phyloP scores from a whole-genome alignment of 805 yeast genomes.

The Diddensiella santjacobensis region DNA sequence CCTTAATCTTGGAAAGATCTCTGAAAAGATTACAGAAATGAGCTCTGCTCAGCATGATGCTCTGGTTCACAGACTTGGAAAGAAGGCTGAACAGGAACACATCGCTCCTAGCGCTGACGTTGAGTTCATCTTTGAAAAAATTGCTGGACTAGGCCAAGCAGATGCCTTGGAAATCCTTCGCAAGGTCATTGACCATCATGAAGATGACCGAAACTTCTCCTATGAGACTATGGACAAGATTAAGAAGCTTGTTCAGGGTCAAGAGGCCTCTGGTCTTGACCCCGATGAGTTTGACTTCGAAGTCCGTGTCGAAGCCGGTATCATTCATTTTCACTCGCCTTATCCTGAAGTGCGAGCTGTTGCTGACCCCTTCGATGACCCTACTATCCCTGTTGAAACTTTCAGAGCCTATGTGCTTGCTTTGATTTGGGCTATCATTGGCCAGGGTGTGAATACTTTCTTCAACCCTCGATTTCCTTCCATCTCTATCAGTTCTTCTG shows the following conservation, averaged over 20 bases:
- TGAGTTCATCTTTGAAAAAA: constrained; percentile 20
- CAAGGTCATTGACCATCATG: constrained; percentile 41
- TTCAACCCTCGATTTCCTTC: constrained; percentile 54
- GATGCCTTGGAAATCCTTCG: constrained; percentile 42
- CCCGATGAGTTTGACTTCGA: constrained; percentile 25
- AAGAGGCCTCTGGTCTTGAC: constrained; percentile 11
- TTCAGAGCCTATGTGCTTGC: constrained; percentile 42
- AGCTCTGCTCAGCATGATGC: not conserved
- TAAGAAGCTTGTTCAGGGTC: constrained; percentile 18
- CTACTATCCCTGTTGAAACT: constrained; percentile 43
- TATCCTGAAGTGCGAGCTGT: constrained; percentile 58
- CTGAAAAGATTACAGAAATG: not conserved
- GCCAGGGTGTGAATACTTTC: constrained; percentile 39
- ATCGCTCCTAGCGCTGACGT: constrained; percentile 18
- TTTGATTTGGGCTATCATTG: constrained; percentile 36
- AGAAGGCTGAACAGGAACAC: constrained; percentile 7
- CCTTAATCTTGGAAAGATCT: not conserved
- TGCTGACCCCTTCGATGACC: constrained; percentile 49
- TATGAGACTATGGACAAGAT: constrained; percentile 37
- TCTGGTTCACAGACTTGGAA: constrained; percentile 2
- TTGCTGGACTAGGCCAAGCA: constrained; percentile 30
- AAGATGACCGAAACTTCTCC: constrained; percentile 49
- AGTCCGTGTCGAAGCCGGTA: constrained; percentile 40
- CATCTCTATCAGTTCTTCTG: constrained; percentile 45
- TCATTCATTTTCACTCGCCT: constrained; percentile 43